Conservation (phyloP, 768 basidiomycete species). For the Cubamyces lactineus region DNA sequence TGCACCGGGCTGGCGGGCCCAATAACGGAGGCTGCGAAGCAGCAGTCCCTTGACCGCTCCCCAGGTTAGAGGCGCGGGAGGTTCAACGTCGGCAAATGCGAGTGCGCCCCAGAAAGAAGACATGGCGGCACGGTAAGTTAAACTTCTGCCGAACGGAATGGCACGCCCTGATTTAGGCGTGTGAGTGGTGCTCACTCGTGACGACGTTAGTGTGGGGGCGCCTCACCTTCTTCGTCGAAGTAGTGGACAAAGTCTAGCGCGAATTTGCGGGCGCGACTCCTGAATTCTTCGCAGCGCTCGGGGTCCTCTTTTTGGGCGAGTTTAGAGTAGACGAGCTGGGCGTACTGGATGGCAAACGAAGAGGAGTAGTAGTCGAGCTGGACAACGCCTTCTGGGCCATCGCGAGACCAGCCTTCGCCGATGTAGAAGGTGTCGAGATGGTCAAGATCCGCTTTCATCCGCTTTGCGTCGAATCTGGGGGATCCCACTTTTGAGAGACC, state of each 20-base stretch:
- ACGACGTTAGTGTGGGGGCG: neutral
- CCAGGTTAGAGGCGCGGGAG: conserved; percentile 73
- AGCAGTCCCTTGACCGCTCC: conserved; percentile 75
- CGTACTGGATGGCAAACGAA: conserved; percentile 78
- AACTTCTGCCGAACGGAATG: conserved; percentile 74
- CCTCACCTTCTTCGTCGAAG: conserved; percentile 69
- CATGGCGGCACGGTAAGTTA: conserved; percentile 84
- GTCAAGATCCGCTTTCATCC: conserved; percentile 74
- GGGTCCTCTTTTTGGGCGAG: conserved; percentile 65
- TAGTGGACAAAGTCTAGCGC: conserved; percentile 75
- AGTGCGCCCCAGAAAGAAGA: conserved; percentile 78
- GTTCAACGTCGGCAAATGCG: conserved; percentile 70
- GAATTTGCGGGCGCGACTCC: conserved; percentile 62
- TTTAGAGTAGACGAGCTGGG: conserved; percentile 73
- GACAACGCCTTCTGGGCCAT: conserved; percentile 76
- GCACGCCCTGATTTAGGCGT: conserved; percentile 54
- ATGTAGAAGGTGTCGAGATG: conserved; percentile 82
- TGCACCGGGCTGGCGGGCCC: conserved; percentile 65
- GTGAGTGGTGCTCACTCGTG: neutral
- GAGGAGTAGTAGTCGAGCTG: conserved; percentile 82
- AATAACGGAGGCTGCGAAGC: conserved; percentile 72
- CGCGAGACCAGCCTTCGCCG: conserved; percentile 74
- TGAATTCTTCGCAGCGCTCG: conserved; percentile 63
- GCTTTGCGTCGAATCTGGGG: conserved; percentile 53
- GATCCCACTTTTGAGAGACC: conserved; percentile 68